Evolutionary conservation across 2,329 filamentous ascomycete genomes (phyloP), one percentile per base, ranked within the genome.

Genomic region (Penicillium oxalicum): DNA sequence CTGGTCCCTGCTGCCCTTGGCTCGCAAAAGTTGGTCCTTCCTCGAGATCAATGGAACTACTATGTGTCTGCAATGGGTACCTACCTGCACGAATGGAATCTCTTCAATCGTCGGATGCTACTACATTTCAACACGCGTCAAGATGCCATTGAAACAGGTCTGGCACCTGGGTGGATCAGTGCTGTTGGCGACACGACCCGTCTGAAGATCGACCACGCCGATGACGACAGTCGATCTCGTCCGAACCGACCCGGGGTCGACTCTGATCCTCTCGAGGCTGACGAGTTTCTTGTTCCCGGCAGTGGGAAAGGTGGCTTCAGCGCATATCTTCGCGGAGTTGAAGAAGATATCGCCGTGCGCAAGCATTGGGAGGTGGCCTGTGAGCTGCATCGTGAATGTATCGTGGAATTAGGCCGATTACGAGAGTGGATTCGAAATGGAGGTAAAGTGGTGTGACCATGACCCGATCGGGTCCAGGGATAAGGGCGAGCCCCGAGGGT

Each of bases 21-120:
- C 7, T 61, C 77, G 61, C 28, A 60, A 5, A 56, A 65, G 26
- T 47, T 60, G 24, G 57, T 62, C 3, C 64, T 82, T 3, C 72
- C 74, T 12, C 72, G 72, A 41, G 54, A 65, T 5, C 72, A 68
- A 26, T 82, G 77, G 69, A 66, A 74, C 18, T 65, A 68, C 5
- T 83, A 82, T 59, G 71, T 78, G 25, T 66, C 66, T 0, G 69
- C 73, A 18, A 80, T 84, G 72, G 69, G 70, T 9, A 60, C 64
- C 0, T 85, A 84, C 60, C 74, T 82, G 56, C 68, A 68, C 32
- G 74, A 77, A n/a, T 84, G 77, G 72, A 75, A 76, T 53, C 59
- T 59, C 2, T 84, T 80, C 61, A 78, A 80, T 55, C 67, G 70
- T 29, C 71, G 66, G 12, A 78, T 84, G 68, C 68, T 81, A 8